These are phyloP conservation scores for Colletotrichum lentis DNA, from an alignment of 2,329 filamentous ascomycete genomes.

Conservation along the genomic window DNA sequence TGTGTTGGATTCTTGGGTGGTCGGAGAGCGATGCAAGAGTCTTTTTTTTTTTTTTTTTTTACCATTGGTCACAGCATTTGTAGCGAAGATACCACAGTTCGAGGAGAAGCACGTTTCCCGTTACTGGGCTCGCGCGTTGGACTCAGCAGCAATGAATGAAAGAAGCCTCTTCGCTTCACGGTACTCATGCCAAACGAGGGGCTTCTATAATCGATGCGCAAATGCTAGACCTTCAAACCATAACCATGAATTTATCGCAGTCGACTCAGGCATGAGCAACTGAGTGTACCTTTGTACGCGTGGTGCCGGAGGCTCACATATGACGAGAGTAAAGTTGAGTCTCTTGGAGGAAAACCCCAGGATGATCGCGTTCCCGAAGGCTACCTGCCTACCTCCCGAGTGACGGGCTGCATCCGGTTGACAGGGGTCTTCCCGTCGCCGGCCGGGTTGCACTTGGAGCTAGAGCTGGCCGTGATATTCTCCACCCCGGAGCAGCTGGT, in stretches of 20 bases:
- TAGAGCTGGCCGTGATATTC: constrained; percentile 12
- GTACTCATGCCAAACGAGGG: neutral
- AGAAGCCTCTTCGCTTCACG: constrained; percentile 4
- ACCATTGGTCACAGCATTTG: constrained; percentile 37
- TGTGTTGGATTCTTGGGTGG: constrained; percentile 25
- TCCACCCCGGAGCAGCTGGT: constrained; percentile 14
- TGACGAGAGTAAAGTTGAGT: neutral
- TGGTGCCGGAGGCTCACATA: neutral
- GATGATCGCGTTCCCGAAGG: neutral
- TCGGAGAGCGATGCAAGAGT: constrained; percentile 28
- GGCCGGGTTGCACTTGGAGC: constrained; percentile 12
- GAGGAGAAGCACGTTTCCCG: constrained; percentile 17
- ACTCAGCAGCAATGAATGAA: constrained; percentile 3
- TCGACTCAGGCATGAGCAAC: neutral
- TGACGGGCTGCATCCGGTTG: constrained; percentile 23
- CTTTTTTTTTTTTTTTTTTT: neutral
- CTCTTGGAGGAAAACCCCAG: neutral
- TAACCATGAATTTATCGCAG: constrained; percentile 1
- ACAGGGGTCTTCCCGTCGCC: constrained; percentile 31
- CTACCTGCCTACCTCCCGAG: neutral
- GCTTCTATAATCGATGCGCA: constrained; percentile 3
- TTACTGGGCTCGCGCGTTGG: constrained; percentile 6
- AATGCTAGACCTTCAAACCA: constrained; percentile 21
- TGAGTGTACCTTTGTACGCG: too few relatives aligned
- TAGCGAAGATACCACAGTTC: constrained; percentile 38